Evolutionary conservation across 164 flowering plant genomes (phyloP).

Genomic region (Tinospora cordifolia): DNA sequence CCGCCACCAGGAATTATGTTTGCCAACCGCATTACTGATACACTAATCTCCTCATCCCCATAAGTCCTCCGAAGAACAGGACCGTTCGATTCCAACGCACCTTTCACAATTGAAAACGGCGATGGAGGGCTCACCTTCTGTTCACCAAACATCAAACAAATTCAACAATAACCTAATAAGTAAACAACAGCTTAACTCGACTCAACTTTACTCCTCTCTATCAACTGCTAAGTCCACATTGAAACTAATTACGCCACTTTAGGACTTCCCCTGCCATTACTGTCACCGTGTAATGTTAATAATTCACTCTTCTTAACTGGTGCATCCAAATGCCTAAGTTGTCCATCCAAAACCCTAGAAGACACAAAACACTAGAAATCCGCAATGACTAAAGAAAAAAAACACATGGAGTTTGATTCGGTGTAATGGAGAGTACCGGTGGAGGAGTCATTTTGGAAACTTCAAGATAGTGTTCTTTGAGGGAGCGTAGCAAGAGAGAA

Average conservation of each 20-base stretch:
- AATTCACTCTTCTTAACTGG: background rate
- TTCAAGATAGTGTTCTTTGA: conserved; percentile 82
- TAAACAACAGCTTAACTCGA: background rate
- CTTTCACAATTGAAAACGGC: conserved; percentile 54
- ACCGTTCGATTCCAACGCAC: conserved; percentile 50
- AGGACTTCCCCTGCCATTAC: background rate
- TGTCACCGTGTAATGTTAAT: too few species aligned
- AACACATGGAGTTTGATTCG: background rate
- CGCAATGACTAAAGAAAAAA: background rate
- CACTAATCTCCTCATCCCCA: conserved; percentile 53
- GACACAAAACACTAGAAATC: background rate
- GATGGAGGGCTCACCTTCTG: conserved; percentile 84
- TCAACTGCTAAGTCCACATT: background rate
- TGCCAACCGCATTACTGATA: conserved; percentile 60
- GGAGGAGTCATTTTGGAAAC: conserved; percentile 79
- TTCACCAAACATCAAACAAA: background rate
- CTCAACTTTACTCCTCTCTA: too few species aligned
- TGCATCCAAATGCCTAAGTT: background rate
- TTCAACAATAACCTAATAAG: background rate
- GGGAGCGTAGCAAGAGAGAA: conserved; percentile 70
- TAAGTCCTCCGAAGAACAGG: conserved; percentile 56
- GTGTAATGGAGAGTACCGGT: conserved; percentile 35
- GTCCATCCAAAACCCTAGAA: background rate
- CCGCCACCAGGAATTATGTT: conserved; percentile 39
- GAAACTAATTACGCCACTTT: too few species aligned